These are phyloP conservation scores for Sabuloglossum arenarium DNA, from an alignment of 495 filamentous ascomycete genomes.

Conservation along the genomic window DNA sequence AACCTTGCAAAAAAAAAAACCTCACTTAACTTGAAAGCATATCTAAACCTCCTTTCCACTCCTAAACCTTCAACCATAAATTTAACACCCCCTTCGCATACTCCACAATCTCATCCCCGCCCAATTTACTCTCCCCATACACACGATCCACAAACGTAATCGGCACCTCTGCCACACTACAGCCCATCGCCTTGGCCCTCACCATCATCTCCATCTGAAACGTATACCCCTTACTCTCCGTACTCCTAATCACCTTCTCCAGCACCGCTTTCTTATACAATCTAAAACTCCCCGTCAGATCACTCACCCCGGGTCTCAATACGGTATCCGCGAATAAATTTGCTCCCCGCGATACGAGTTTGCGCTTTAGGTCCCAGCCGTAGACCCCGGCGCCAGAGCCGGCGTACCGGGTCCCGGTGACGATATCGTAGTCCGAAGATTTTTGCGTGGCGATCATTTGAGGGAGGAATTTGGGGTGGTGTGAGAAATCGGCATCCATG, in stretches of 20 bases:
- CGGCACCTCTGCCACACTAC: slow-evolving; percentile 75
- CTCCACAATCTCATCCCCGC: slow-evolving; percentile 91
- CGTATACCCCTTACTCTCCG: slow-evolving; percentile 86
- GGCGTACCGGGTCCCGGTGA: slow-evolving; percentile 86
- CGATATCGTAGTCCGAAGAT: slow-evolving; percentile 65
- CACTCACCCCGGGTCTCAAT: slow-evolving; percentile 84
- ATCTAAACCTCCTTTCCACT: background rate
- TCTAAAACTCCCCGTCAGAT: slow-evolving; percentile 84
- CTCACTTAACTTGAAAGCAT: too few species aligned
- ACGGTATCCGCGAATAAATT: slow-evolving; percentile 94
- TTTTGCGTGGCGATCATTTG: slow-evolving; percentile 48
- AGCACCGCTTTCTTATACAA: slow-evolving; percentile 83
- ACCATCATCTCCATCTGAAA: slow-evolving; percentile 99
- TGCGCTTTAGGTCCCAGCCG: slow-evolving; percentile 94
- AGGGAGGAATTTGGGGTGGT: slow-evolving; percentile 93
- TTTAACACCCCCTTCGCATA: slow-evolving; percentile 84
- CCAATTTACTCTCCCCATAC: slow-evolving; percentile 89
- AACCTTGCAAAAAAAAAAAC: too few species aligned
- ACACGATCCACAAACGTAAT: slow-evolving; percentile 91
- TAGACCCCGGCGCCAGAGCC: slow-evolving; percentile 52
- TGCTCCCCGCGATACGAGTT: slow-evolving; percentile 75
- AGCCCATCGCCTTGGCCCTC: slow-evolving; percentile 81
- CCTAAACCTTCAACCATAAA: slow-evolving; percentile 70
- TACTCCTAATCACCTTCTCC: slow-evolving; percentile 72
- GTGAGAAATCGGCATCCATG: slow-evolving; percentile 98